Base-by-base conservation (phyloP, 2,329 filamentous ascomycete genomes). In the Fusarium devonianum region DNA sequence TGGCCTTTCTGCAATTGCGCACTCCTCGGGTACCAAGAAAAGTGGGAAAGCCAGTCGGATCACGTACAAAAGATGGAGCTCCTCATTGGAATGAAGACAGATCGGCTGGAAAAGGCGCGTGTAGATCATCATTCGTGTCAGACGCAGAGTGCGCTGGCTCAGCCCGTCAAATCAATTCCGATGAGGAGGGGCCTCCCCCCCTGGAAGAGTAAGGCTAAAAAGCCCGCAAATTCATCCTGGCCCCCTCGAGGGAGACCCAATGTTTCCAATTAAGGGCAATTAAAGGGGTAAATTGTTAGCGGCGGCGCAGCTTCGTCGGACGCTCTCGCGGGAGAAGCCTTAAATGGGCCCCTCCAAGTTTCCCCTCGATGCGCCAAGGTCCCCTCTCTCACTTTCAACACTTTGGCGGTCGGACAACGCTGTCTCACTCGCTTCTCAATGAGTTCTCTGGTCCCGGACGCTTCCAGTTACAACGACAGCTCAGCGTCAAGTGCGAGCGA, bases 401-500 rank as follows among this genome's bases (percentile, higher is more conserved):
- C 22, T 17, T 6, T 17, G 16, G n/a, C 18, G 17, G n/a, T 23
- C 12, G 11, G 3, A 16, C 33, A 13, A 14, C 16, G 17, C 33
- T 13, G 9, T 32, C 21, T 39, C 38, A 26, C 23, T 12, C 23
- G 4, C 22, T 38, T 39, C 49, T 44, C 51, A 53, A 58, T 58
- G 56, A 59, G 56, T 58, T 56, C 56, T 19, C 45, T 59, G 34
- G 56, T 39, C 13, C 17, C 56, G 8, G 56, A 58, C 28, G 47
- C 56, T n/a, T 23, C 56, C 35, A 58, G 56, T 47, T 60, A 56
- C 35, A 58, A 58, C 55, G 56, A 60, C 23, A 56, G 56, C 46
- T 56, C 56, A 54, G 35, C 38, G 25, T 33, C 39, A 22, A 58
- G 49, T 60, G 56, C 51, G 46, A 60, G 56, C 56, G 56, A 58